phyloP scores from a whole-genome alignment of 352 stramenopile species.

The Pythium insidiosum region DNA sequence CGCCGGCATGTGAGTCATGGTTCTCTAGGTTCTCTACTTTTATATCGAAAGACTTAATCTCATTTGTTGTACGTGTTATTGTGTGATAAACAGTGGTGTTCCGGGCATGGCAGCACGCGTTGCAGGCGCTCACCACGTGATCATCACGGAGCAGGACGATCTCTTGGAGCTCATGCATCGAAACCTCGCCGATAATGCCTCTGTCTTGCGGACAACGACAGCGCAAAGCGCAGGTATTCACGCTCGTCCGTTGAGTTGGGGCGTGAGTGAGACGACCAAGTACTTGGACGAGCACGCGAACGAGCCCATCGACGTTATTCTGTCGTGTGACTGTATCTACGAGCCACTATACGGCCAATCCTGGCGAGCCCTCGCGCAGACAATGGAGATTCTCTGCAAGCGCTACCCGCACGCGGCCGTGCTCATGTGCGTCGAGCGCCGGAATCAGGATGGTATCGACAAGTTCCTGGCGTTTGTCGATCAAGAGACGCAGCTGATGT shows the following conservation, averaged over 20 bases:
- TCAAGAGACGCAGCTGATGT: conserved; percentile 32
- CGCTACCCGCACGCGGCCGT: conserved; percentile 48
- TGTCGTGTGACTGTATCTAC: conserved; percentile 95
- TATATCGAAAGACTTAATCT: no score
- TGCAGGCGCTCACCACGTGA: conserved; percentile 69
- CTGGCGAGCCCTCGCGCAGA: conserved; percentile 83
- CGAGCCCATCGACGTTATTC: conserved; percentile 83
- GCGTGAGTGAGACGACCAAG: conserved; percentile 44
- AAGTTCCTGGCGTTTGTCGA: conserved; percentile 65
- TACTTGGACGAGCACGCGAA: conserved; percentile 44
- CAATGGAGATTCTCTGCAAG: conserved; percentile 73
- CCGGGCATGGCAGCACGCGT: conserved; percentile 88
- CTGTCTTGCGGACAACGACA: conserved; percentile 28
- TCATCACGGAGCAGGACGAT: conserved; percentile 89
- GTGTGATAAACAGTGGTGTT: conserved; percentile 55
- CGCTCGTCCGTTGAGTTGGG: conserved; percentile 70
- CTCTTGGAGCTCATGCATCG: conserved; percentile 79
- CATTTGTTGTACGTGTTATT: no score
- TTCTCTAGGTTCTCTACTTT: no score
- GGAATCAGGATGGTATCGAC: conserved; percentile 76
- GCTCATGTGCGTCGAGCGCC: conserved; percentile 70
- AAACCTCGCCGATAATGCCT: conserved; percentile 52
- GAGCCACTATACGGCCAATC: conserved; percentile 91
- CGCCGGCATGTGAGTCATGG: conserved; percentile 68
- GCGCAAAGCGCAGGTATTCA: conserved; percentile 45